Evolutionary conservation across 176 grass and related monocot species (phyloP).

Genomic region (Alloteropsis semialata): DNA sequence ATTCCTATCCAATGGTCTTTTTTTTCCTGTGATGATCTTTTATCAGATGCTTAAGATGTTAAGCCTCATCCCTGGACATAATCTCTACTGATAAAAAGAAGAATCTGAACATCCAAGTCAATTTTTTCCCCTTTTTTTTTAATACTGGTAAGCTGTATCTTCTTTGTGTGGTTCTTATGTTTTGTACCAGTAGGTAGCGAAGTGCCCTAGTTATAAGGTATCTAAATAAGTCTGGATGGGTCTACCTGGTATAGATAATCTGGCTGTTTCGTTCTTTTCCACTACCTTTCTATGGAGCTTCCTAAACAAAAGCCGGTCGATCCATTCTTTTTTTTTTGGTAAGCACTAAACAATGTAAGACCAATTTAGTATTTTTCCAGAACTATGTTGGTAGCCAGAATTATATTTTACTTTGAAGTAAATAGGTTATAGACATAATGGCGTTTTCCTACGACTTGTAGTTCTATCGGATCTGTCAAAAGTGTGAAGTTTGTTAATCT

Average conservation of each 20-base stretch:
- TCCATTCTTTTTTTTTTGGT: not conserved
- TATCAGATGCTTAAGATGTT: not conserved
- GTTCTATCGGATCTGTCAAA: not conserved
- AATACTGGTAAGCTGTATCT: not conserved
- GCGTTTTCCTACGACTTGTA: not conserved
- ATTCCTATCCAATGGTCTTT: not conserved
- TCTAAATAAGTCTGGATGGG: not conserved
- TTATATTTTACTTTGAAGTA: not conserved
- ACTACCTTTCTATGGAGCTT: not conserved
- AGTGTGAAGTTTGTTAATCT: not conserved
- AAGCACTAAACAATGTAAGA: not conserved
- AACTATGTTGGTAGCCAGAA: not conserved
- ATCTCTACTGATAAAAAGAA: not conserved
- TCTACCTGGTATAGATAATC: not conserved
- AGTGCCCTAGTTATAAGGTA: not conserved
- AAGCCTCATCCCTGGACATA: not conserved
- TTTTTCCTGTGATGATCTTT: not conserved
- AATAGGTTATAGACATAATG: not conserved
- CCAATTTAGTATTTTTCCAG: not conserved
- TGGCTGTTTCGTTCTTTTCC: not conserved
- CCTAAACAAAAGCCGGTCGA: not conserved
- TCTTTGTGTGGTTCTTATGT: not conserved
- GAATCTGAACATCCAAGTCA: not conserved
- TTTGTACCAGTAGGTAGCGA: not conserved
- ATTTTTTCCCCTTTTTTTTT: not conserved